Evolutionary conservation across 345 rosid species (phyloP).

Genomic region (Pistacia integerrima): DNA sequence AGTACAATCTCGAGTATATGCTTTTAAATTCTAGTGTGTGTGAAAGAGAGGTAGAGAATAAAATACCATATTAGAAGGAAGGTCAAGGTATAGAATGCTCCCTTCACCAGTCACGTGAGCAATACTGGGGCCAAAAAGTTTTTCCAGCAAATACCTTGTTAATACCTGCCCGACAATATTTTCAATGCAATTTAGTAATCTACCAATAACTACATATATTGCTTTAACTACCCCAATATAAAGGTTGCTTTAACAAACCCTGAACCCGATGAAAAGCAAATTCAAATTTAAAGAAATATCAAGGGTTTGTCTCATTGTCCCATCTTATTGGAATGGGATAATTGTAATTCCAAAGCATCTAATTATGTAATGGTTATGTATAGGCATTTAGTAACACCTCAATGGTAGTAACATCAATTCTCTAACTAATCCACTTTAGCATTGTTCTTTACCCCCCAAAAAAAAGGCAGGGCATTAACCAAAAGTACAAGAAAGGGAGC

Average conservation of each 20-base stretch:
- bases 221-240: neutral
- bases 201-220: neutral
- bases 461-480: neutral
- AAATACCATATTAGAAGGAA: constrained; percentile 85
- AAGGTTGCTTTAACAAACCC: no score
- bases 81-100: constrained; percentile 69
- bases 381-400: no score
- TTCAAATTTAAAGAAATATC: neutral
- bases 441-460: neutral
- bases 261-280: no score
- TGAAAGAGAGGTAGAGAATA: constrained; percentile 22
- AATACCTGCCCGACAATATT: constrained; percentile 55
- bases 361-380: neutral
- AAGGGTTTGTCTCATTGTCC: neutral
- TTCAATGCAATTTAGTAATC: neutral
- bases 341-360: neutral
- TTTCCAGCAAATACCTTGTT: constrained; percentile 71
- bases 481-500: neutral
- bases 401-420: no score
- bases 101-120: constrained; percentile 63
- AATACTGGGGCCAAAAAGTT: constrained; percentile 72
- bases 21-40: neutral
- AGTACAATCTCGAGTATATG: neutral
- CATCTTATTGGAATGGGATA: neutral
- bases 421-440: neutral